A percentile compares a stretch with the other conserved stretches of the same genome.
These are phyloP conservation scores for Allomyces arbusculus DNA, from an alignment of 192 early-diverging fungal species.

Conservation along the genomic window DNA sequence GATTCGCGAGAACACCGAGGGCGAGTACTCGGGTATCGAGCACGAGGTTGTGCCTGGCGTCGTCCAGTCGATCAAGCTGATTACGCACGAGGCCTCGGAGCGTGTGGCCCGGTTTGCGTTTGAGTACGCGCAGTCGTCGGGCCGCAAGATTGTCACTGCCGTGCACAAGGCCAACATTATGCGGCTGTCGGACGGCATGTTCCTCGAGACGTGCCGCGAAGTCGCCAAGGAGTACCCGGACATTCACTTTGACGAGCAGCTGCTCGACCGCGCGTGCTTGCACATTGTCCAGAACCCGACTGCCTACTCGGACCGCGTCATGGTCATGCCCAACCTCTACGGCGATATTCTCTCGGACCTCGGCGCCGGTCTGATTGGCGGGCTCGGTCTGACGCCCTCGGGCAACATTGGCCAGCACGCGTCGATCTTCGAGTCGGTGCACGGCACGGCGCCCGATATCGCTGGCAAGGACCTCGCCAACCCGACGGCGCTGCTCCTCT, in stretches of 20 bases:
- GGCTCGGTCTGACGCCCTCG: conserved; percentile 89
- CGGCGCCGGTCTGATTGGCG: conserved; percentile 94
- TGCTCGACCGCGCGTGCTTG: conserved; percentile 87
- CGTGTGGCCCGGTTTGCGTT: conserved; percentile 87
- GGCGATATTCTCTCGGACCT: conserved; percentile 97
- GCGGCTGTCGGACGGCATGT: conserved; percentile 93
- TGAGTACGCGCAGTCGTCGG: conserved; percentile 70
- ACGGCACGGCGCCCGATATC: conserved; percentile 94
- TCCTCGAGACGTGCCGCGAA: conserved; percentile 77
- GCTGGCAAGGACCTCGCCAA: conserved; percentile 91
- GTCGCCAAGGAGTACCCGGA: conserved; percentile 80
- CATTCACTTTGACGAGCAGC: conserved; percentile 73
- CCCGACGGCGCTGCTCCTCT: conserved; percentile 83
- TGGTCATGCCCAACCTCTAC: conserved; percentile 99
- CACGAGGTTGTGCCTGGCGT: conserved; percentile 86
- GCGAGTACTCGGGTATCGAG: conserved; percentile 98
- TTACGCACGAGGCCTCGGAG: conserved; percentile 84
- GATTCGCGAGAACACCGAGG: conserved; percentile 99
- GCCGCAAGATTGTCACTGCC: conserved; percentile 79
- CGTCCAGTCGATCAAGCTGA: conserved; percentile 98
- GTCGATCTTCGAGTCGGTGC: conserved; percentile 90
- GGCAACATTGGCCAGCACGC: conserved; percentile 98
- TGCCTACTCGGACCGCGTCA: conserved; percentile 74
- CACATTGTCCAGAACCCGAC: conserved; percentile 83
- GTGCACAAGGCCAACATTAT: conserved; percentile 98